Evolutionary conservation across 1,284 basidiomycete species (phyloP).

Genomic region (Marasmius oreades): DNA sequence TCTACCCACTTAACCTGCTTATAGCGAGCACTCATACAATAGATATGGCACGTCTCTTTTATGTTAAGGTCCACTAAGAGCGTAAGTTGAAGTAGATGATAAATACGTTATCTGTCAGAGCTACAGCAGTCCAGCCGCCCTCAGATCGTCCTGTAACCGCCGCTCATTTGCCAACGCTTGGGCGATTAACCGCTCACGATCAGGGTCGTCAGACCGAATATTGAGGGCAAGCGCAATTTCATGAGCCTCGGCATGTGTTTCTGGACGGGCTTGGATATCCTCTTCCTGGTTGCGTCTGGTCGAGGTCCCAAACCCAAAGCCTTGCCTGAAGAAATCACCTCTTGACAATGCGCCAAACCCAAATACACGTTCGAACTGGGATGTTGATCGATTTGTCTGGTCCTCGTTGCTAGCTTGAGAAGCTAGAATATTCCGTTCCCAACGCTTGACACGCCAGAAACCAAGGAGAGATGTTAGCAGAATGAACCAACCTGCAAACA

Average conservation of each 20-base stretch:
- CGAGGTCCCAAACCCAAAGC: slow-evolving; percentile 40
- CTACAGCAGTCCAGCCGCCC: slow-evolving; percentile 62
- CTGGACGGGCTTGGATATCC: slow-evolving; percentile 22
- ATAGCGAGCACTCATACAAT: too few relatives aligned
- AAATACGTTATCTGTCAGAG: too few relatives aligned
- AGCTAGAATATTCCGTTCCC: slow-evolving; percentile 72
- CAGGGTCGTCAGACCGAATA: slow-evolving; percentile 41
- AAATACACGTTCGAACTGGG: slow-evolving; percentile 44
- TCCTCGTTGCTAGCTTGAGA: slow-evolving; percentile 34
- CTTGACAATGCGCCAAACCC: slow-evolving; percentile 42
- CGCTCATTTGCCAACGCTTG: slow-evolving; percentile 52
- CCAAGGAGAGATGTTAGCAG: slow-evolving; percentile 84
- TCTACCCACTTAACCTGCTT: not conserved
- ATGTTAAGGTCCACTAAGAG: too few relatives aligned
- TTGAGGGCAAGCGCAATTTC: slow-evolving; percentile 38
- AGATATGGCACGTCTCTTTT: too few relatives aligned
- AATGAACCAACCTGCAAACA: slow-evolving; percentile 78
- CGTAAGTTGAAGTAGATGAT: too few relatives aligned
- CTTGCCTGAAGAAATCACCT: slow-evolving; percentile 48
- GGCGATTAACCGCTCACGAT: slow-evolving; percentile 39
- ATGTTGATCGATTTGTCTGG: slow-evolving; percentile 22
- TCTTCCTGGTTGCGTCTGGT: slow-evolving; percentile 18
- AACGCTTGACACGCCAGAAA: slow-evolving; percentile 90
- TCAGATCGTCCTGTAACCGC: slow-evolving; percentile 55
- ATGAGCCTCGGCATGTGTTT: slow-evolving; percentile 22